Evolutionary conservation across 192 early-diverging fungal species (phyloP), one percentile per base, ranked within the genome.

Genomic region (Ambispora gerdemannii): DNA sequence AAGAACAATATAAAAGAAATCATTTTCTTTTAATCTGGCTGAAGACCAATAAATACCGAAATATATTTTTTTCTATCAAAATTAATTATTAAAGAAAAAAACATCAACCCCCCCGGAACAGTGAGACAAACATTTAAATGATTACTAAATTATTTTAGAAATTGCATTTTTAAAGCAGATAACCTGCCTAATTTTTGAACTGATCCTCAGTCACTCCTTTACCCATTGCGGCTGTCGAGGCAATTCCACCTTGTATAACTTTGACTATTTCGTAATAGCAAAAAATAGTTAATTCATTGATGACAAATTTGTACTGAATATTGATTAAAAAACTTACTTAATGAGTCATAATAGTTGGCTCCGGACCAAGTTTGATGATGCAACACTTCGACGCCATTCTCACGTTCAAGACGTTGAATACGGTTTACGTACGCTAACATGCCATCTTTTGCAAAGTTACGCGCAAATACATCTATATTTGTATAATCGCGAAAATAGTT

Each of bases 331-430:
- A 30, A 43, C 53, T 38, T 63, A 63, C 61, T 93, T 36, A 95
- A 75, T 75, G 87, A 87, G 73, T 95, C 93, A 65, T 89, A 83
- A 81, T 93, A 95, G 82, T 91, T 87, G 36, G 93, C 93, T 66
- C 93, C 93, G 1, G 93, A 93, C 93, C 93, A 95, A 77, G 90
- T 92, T 79, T 96, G 96, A 78, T 98, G 95, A 10, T 89, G 84
- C 35, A 98, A 83, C 19, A 91, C 93, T 80, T 98, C 96, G 49
- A 98, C 95, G 50, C 86, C 87, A 82, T 92, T 86, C 47, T 79
- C 78, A 51, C 96, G 89, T 77, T 98, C 96, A 80, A 93, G 86
- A 52, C 96, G 87, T 81, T 98, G 96, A 62, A 98, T 90, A 32
- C 88, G 87, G 67, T 89, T 79, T 65, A 98, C 94, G 72, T 98